phyloP scores from a whole-genome alignment of 176 grass and related monocot genomes.

The Hordeum marinum region DNA sequence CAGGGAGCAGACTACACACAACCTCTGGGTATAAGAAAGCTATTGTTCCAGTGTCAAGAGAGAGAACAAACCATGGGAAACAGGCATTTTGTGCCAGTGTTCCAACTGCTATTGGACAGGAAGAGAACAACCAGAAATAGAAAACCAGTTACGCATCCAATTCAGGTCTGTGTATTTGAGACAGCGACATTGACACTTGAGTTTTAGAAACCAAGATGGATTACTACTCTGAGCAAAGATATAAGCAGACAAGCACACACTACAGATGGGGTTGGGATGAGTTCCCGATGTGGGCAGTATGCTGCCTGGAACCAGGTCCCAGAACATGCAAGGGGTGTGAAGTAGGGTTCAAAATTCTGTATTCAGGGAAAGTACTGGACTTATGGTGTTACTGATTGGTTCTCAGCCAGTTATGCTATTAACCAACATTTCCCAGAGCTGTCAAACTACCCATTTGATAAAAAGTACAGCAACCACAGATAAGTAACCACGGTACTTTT shows the following conservation, averaged over 20 bases:
- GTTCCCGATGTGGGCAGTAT: neutral
- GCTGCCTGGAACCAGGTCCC: neutral
- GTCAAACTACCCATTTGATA: neutral
- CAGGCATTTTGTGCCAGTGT: neutral
- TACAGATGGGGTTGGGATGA: neutral
- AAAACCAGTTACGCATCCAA: neutral
- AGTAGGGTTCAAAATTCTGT: neutral
- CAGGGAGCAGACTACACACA: neutral
- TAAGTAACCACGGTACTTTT: neutral
- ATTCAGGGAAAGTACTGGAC: neutral
- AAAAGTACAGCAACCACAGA: neutral
- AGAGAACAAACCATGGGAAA: slow-evolving; percentile 12
- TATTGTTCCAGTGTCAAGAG: neutral
- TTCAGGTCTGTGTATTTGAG: neutral
- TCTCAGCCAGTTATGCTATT: neutral
- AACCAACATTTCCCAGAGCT: neutral
- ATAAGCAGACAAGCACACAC: neutral
- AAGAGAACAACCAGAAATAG: slow-evolving; percentile 16
- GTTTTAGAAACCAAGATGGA: neutral
- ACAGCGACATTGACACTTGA: neutral
- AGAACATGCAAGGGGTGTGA: neutral
- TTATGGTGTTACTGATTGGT: neutral
- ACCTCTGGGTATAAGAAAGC: neutral
- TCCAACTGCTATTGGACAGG: neutral
- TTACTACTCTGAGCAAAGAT: neutral